Conservation (phyloP, 352 stramenopile species). For the Phytopythium ostracodes region DNA sequence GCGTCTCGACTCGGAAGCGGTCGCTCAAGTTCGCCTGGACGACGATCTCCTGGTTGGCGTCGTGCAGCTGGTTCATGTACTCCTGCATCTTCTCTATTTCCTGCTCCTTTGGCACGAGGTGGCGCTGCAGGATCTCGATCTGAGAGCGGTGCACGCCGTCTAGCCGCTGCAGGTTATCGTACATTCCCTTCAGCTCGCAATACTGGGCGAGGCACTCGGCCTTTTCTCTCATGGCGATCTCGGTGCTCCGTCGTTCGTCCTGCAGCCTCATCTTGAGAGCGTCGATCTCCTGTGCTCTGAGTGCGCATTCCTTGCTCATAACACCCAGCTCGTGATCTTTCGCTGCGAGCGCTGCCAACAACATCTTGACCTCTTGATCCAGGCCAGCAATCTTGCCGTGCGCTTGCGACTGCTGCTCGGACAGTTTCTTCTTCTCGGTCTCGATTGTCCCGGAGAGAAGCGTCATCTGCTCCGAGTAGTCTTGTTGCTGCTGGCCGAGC, state of each 20-base stretch:
- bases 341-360: constrained; percentile 47
- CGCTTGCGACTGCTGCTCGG: constrained; percentile 31
- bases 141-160: constrained; percentile 74
- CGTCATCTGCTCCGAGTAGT: constrained; percentile 56
- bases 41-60: constrained; percentile 65
- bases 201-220: constrained; percentile 23
- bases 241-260: constrained; percentile 25
- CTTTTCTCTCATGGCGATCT: constrained; percentile 36
- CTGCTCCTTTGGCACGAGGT: constrained; percentile 63
- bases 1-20: constrained; percentile 43
- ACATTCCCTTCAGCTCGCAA: constrained; percentile 34
- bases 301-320: constrained; percentile 24
- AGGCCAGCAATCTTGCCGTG: constrained; percentile 53
- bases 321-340: constrained; percentile 53
- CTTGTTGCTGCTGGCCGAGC: constrained; percentile 54
- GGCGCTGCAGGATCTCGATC: constrained; percentile 63
- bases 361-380: constrained; percentile 70
- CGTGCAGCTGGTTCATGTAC: constrained; percentile 52
- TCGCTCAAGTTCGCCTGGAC: constrained; percentile 69
- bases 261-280: constrained; percentile 31
- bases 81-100: constrained; percentile 63
- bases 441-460: constrained; percentile 43
- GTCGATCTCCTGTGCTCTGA: constrained; percentile 23
- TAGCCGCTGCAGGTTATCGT: constrained; percentile 54
- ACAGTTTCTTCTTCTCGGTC: constrained; percentile 34